Base-by-base conservation (phyloP, 2,329 filamentous ascomycete genomes). In the Rhytidhysteron rufulum region DNA sequence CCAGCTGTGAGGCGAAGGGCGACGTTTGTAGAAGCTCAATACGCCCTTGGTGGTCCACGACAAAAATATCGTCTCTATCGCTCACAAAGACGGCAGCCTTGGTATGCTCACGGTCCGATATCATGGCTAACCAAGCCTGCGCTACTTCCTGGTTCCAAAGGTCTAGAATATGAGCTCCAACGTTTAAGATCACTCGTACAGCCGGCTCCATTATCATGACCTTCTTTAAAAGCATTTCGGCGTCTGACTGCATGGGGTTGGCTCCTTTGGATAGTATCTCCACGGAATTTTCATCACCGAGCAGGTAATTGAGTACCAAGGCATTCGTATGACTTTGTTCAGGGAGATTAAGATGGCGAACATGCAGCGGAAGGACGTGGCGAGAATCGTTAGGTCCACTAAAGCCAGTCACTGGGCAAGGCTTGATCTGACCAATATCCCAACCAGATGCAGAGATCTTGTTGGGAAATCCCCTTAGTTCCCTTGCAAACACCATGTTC, bases 121-220 rank as follows among this genome's bases (percentile, higher is more conserved):
- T 8, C 87, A 13, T n/a, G 40, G 70, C 2, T 1, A 83, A 47
- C 79, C 79, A 82, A 2, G 59, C 57, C 7, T 62, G 53, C 0
- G 70, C 78, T 0, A 83, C 60, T 0, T 67, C 41, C 4, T 31
- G 7, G 30, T 63, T 63, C 18, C 65, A 69, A 0, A 82, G 60
- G 21, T 88, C 83, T 0, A 89, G 57, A 4, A 89, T 76, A 35
- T 83, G 79, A 0, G 85, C 84, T 0, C 85, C 85, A 0, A 85
- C 83, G 47, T 89, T 84, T 0, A 89, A 67, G 1, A 89, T 74
- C 0, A 88, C 82, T 0, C 73, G 70, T 0, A 77, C 67, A 0
- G 63, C 54, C 0, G 66, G 62, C 0, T 66, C 31, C 32, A 77
- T 58, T 0, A 32, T 33, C 0, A 65, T 55, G 0, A 84, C 65